Evolutionary conservation across 805 yeast species (phyloP), one percentile per base, ranked within the genome.

Genomic region (Starmerella stellata): DNA sequence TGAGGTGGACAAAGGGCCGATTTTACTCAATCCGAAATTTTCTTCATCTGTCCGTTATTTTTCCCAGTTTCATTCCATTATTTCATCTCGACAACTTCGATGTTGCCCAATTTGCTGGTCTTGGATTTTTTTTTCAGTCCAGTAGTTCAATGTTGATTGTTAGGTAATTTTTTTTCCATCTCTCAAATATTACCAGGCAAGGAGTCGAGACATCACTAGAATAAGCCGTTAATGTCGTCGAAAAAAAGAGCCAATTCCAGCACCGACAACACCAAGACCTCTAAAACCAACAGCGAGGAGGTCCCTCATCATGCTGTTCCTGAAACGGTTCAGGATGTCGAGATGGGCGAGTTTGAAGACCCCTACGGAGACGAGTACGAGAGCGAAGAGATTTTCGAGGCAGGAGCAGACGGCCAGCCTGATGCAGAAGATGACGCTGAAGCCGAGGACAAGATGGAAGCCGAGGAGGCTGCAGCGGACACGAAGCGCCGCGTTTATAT

Each of bases 381-480:
- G 57, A 90, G 78, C 53, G 93, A 93, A 44, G 62, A 55, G 25
- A 46, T 57, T 21, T 53, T 55, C 40, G 95, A 85, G 53, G 82
- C 75, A 48, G 94, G 82, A 51, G 79, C 87, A 62, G 93, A 81
- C 50, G 93, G 80, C 39, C 93, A 78, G 55, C 78, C 80, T 43
- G 78, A 81, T 33, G 92, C 81, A 53, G 64, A 79, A 9, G 93
- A 79, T 50, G 46, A 42, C 21, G n/a, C n/a, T n/a, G 44, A 38
- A 28, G 21, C 37, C 2, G 19, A 30, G 32, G 16, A 23, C 14
- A 72, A 65, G 23, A 74, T 30, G n/a, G 49, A 37, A 59, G 61
- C 38, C 39, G 46, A 60, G 40, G 61, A 65, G 16, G 61, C 72
- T 35, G n/a, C n/a, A n/a, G 50, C 47, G 9, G 43, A 32, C 23